Percentiles rank a stretch among this genome's conserved stretches.
These are phyloP conservation scores for Zychaea mexicana DNA, from an alignment of 371 early-diverging fungal genomes.

Conservation along the genomic window DNA sequence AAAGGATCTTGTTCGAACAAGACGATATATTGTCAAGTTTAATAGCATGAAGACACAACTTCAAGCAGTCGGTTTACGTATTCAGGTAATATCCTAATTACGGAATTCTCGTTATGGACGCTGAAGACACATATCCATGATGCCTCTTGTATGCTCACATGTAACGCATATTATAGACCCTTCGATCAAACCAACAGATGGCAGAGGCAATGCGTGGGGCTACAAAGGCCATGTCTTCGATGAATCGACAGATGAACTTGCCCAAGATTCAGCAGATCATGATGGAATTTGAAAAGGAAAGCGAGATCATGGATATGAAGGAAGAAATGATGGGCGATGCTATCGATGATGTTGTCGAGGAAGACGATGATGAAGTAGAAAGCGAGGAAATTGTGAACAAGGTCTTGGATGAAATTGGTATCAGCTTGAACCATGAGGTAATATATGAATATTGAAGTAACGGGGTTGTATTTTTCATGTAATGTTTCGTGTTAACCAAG, in stretches of 20 bases:
- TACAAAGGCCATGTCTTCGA: conserved; percentile 93
- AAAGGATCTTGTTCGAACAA: conserved; percentile 94
- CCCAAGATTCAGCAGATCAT: conserved; percentile 93
- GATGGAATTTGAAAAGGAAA: conserved; percentile 96
- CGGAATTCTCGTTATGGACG: not conserved
- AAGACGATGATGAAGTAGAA: conserved; percentile 91
- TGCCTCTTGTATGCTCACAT: not conserved
- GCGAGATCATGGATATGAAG: conserved; percentile 98
- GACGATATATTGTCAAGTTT: conserved; percentile 93
- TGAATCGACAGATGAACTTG: conserved; percentile 94
- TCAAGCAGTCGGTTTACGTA: conserved; percentile 89
- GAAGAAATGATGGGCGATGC: conserved; percentile 98
- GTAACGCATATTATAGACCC: conserved; percentile 65
- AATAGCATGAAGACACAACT: conserved; percentile 94
- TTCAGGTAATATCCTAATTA: conserved; percentile 87
- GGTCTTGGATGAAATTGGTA: conserved; percentile 95
- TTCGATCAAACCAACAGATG: conserved; percentile 95
- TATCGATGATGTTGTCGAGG: conserved; percentile 95
- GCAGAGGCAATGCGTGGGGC: conserved; percentile 95
- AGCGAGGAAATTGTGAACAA: conserved; percentile 90
- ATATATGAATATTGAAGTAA: conserved; percentile 1
- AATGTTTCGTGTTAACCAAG: conserved; percentile 8
- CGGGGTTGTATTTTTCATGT: not conserved
- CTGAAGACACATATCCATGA: not conserved
- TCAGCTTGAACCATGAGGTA: conserved; percentile 70